A percentile compares a stretch with the other conserved stretches of the same genome.
phyloP scores from a whole-genome alignment of 208 protist genomes.

The Zelonia costaricensis region DNA sequence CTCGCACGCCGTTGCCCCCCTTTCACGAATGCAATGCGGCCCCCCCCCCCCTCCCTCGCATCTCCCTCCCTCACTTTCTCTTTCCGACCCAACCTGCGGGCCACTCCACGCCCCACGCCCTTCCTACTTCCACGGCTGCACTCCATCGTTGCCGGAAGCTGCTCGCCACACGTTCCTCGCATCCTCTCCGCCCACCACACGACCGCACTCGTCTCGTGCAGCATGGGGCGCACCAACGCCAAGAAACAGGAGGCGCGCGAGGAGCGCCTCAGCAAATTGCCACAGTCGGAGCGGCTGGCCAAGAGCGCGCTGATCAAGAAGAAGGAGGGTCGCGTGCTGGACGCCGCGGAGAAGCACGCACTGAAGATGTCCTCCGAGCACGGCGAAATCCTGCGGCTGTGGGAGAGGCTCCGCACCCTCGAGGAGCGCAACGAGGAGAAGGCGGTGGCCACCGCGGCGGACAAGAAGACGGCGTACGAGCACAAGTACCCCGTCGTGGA shows the following conservation, averaged over 20 bases:
- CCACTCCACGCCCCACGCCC: too few species aligned
- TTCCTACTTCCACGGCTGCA: too few species aligned
- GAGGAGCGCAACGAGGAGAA: constrained; percentile 26
- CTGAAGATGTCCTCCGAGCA: constrained; percentile 89
- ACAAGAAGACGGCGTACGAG: constrained; percentile 69
- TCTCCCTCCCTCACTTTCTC: too few species aligned
- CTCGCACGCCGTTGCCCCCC: too few species aligned
- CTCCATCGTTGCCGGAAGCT: too few species aligned
- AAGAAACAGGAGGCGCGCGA: constrained; percentile 80
- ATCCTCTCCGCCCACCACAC: too few species aligned
- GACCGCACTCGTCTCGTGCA: not conserved
- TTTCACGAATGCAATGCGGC: too few species aligned
- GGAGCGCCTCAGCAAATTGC: constrained; percentile 61
- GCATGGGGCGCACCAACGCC: constrained; percentile 79
- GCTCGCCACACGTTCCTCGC: too few species aligned
- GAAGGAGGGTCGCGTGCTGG: constrained; percentile 83
- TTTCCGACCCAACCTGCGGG: too few species aligned
- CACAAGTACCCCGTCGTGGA: constrained; percentile 90
- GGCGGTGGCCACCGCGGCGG: not conserved
- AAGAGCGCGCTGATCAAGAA: constrained; percentile 91
- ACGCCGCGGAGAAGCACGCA: constrained; percentile 85
- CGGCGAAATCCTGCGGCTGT: constrained; percentile 86
- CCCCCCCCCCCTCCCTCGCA: too few species aligned
- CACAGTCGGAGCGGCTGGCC: constrained; percentile 65
- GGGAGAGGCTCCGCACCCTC: constrained; percentile 75